phyloP scores from a whole-genome alignment of 108 stramenopile species.

The Nitzschia inconspicua region DNA sequence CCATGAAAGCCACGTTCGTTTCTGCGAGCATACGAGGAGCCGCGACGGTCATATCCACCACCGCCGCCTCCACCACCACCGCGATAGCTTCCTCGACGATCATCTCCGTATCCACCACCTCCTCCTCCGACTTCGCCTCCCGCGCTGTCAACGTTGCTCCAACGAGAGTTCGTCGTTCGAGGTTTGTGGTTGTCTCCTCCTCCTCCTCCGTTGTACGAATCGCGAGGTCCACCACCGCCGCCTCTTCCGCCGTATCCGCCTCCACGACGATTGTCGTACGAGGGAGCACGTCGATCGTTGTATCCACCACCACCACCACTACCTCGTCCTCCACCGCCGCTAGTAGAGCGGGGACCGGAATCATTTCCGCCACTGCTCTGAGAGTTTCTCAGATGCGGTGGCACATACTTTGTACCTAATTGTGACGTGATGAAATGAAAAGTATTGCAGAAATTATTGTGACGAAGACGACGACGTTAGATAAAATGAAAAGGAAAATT shows the following conservation, averaged over 20 bases:
- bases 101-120: slow-evolving; percentile 18
- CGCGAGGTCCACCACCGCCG: slow-evolving; percentile 20
- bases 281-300: not conserved
- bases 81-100: slow-evolving; percentile 27
- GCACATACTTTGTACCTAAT: slow-evolving; percentile 90
- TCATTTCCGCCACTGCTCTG: slow-evolving; percentile 38
- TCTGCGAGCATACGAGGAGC: slow-evolving; percentile 8
- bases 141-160: slow-evolving; percentile 36
- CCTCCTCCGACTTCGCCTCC: slow-evolving; percentile 32
- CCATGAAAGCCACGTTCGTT: slow-evolving; percentile 87
- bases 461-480: not conserved
- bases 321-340: too few relatives aligned
- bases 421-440: not conserved
- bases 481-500: too few relatives aligned
- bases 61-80: slow-evolving; percentile 32
- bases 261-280: slow-evolving; percentile 30
- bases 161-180: slow-evolving; percentile 42
- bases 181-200: slow-evolving; percentile 25
- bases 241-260: slow-evolving; percentile 25
- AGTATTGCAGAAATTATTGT: too few relatives aligned
- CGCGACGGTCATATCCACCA: slow-evolving; percentile 23
- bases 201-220: slow-evolving; percentile 28
- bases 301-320: slow-evolving; percentile 31
- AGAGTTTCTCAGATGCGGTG: slow-evolving; percentile 95
- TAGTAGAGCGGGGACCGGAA: too few relatives aligned